Evolutionary conservation across 2,329 filamentous ascomycete species (phyloP), one percentile per base, ranked within the genome.

Genomic region (Cladophialophora psammophila): DNA sequence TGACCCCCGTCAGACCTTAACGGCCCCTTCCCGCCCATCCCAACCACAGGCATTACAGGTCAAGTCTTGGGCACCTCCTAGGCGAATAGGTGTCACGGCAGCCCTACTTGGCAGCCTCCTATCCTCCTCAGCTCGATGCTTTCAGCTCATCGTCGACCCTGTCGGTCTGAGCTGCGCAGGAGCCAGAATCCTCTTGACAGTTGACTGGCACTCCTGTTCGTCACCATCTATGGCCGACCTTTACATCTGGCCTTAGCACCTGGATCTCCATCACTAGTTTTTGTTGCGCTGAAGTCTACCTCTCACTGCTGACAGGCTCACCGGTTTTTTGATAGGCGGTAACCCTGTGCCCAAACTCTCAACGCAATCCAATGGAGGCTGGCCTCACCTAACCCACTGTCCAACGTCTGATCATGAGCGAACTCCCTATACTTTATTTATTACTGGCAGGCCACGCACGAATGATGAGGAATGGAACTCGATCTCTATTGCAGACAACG

Each of bases 381-480:
- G 58, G 53, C 55, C 32, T 62, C 54, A 60, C 32, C n/a, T 55
- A 60, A 48, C 32, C 52, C 50, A 48, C 50, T 50, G 35, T 58
- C 42, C 57, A 35, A 38, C 38, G 15, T 52, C 59, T 31, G 35
- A 42, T 56, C 58, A 60, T 53, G 48, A 60, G 40, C 36, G 45
- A 38, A 38, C 36, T 56, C 34, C 48, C 42, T 9, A 20, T 45
- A 26, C 59, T 66, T 60, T 35, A 36, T 42, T 53, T 53, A 61
- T 40, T 31, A 50, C 18, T 31, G 45, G 45, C n/a, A 42, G 55
- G 40, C 35, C 38, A n/a, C 53, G 48, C n/a, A 52, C 60, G 13
- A 31, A 67, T 40, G 9, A 57, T 64, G 65, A 65, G 52, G 57
- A 38, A 63, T 58, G 58, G 60, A 55, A 48, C 7, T 56, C 57